Evolutionary conservation across 352 stramenopile genomes (phyloP).

Genomic region (Pythium phragmiticola): DNA sequence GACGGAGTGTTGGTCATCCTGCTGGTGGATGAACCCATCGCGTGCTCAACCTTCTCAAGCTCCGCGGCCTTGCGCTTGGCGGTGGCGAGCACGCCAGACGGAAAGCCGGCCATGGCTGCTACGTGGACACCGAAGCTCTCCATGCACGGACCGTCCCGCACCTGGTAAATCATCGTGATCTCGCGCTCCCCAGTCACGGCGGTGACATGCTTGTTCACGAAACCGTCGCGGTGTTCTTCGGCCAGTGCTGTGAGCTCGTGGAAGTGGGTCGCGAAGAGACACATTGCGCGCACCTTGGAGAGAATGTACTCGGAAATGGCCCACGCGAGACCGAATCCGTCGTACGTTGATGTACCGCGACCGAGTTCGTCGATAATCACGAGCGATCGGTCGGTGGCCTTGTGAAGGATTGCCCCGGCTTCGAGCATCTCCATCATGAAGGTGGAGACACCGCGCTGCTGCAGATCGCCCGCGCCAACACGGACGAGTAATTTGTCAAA

Average conservation of each 20-base stretch:
- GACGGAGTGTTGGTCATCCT: slow-evolving; percentile 24
- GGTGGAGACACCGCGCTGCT: slow-evolving; percentile 97
- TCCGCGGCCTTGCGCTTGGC: slow-evolving; percentile 94
- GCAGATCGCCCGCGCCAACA: slow-evolving; percentile 96
- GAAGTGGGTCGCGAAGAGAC: slow-evolving; percentile 98
- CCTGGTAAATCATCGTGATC: slow-evolving; percentile 92
- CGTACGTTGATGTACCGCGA: slow-evolving; percentile 97
- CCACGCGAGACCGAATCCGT: slow-evolving; percentile 97
- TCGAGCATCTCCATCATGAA: slow-evolving; percentile 99
- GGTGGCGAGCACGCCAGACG: slow-evolving; percentile 88
- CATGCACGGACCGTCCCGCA: slow-evolving; percentile 94
- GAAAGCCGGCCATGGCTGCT: slow-evolving; percentile 96
- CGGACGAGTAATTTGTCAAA: slow-evolving; percentile 96
- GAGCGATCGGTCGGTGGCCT: slow-evolving; percentile 91
- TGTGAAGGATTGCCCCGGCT: slow-evolving; percentile 94
- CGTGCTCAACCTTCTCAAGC: slow-evolving; percentile 87
- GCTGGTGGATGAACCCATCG: slow-evolving; percentile 25
- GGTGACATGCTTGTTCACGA: slow-evolving; percentile 97
- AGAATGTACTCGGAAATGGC: slow-evolving; percentile 98
- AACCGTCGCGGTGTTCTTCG: slow-evolving; percentile 59
- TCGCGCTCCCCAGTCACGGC: slow-evolving; percentile 80
- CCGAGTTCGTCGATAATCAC: slow-evolving; percentile 99
- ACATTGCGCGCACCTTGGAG: slow-evolving; percentile 85
- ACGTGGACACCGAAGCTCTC: slow-evolving; percentile 99
- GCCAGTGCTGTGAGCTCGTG: slow-evolving; percentile 97